Evolutionary conservation across 2,329 filamentous ascomycete genomes (phyloP).

Genomic region (Fusarium sp.): DNA sequence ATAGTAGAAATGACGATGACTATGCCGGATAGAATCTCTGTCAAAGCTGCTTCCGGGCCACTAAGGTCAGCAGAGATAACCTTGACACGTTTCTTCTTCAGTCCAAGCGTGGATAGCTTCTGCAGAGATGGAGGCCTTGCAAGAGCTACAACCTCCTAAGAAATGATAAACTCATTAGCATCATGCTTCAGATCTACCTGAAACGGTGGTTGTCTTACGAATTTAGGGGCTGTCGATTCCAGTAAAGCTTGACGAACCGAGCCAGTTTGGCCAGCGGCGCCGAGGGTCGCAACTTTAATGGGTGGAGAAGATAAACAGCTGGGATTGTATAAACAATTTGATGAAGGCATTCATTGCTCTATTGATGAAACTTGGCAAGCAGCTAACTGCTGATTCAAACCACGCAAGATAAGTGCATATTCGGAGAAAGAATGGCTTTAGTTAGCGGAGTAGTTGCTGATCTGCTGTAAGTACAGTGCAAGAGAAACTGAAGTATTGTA

Average conservation of each 20-base stretch:
- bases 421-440: not conserved
- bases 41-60: not conserved
- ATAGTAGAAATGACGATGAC: conserved; percentile 15
- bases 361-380: not conserved
- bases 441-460: not conserved
- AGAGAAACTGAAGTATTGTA: not conserved
- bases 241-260: not conserved
- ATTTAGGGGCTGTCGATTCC: not conserved
- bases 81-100: not conserved
- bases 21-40: not conserved
- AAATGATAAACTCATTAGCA: not conserved
- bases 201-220: not conserved
- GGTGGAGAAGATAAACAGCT: not conserved
- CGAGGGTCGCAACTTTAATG: not conserved
- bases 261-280: not conserved
- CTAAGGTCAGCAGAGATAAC: not conserved
- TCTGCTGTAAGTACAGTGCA: not conserved
- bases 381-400: too few species aligned
- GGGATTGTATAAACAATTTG: not conserved
- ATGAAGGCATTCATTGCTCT: not conserved
- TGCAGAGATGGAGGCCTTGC: not conserved
- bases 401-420: too few species aligned
- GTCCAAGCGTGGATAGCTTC: not conserved
- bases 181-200: not conserved
- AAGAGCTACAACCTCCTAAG: not conserved